phyloP scores from a whole-genome alignment of 176 grass and related monocot genomes.

The Puya raimondii region DNA sequence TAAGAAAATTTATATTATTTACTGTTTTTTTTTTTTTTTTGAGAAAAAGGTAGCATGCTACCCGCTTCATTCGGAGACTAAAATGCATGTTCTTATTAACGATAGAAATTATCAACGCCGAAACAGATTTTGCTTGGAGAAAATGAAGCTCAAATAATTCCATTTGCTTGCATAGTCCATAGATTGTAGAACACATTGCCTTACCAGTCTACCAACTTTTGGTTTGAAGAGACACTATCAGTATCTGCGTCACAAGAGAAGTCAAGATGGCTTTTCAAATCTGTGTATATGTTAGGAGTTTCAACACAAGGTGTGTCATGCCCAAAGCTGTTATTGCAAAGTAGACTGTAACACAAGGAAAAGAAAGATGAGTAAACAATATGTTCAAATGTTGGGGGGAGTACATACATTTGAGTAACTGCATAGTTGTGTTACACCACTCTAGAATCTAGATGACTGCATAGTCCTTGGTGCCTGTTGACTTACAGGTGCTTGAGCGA shows the following conservation, averaged over 20 bases:
- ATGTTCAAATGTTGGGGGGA: slow-evolving; percentile 11
- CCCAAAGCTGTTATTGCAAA: slow-evolving; percentile 71
- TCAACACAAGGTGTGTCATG: slow-evolving; percentile 26
- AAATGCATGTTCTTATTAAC: neutral
- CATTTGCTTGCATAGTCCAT: slow-evolving; percentile 7
- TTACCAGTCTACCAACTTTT: slow-evolving; percentile 55
- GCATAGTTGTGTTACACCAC: neutral
- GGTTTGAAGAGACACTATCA: slow-evolving; percentile 36
- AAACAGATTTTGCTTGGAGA: neutral
- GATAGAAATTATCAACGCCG: neutral
- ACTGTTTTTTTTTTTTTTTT: too few relatives aligned
- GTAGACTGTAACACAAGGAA: slow-evolving; percentile 51
- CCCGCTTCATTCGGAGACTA: too few relatives aligned
- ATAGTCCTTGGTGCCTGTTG: slow-evolving; percentile 1
- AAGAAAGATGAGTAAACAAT: neutral
- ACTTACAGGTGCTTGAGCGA: slow-evolving; percentile 88
- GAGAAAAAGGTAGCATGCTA: too few relatives aligned
- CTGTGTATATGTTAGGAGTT: slow-evolving; percentile 33
- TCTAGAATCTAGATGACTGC: slow-evolving; percentile 8
- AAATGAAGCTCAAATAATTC: neutral
- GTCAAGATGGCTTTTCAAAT: slow-evolving; percentile 42
- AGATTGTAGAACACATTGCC: slow-evolving; percentile 5
- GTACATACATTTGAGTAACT: slow-evolving; percentile 7
- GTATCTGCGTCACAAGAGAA: slow-evolving; percentile 26
- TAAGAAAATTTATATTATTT: slow-evolving; percentile 1